These are phyloP conservation scores for Paecilomyces formosus DNA, from an alignment of 2,329 filamentous ascomycete species.

Conservation along the genomic window DNA sequence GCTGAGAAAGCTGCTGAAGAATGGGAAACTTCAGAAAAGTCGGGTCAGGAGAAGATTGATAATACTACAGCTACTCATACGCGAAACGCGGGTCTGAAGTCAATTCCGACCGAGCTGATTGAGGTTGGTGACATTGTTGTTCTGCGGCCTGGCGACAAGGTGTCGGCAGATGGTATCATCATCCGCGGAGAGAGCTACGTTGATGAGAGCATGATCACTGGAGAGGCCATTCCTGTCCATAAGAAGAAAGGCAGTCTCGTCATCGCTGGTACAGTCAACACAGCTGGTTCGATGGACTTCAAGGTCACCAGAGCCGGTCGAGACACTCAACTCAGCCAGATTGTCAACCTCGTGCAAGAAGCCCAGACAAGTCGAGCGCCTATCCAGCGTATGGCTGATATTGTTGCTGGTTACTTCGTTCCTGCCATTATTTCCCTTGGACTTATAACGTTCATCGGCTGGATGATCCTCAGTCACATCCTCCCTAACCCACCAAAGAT, in stretches of 20 bases:
- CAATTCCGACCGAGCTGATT: slow-evolving; percentile 89
- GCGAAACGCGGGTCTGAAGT: slow-evolving; percentile 62
- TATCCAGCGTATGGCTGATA: slow-evolving; percentile 88
- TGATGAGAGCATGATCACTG: slow-evolving; percentile 98
- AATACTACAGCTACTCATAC: slow-evolving; percentile 7
- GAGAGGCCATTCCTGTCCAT: slow-evolving; percentile 89
- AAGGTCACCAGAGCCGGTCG: slow-evolving; percentile 85
- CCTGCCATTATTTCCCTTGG: slow-evolving; percentile 81
- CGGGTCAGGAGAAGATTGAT: slow-evolving; percentile 4
- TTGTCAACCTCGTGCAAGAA: slow-evolving; percentile 96
- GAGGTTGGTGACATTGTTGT: slow-evolving; percentile 92
- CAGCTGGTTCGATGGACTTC: slow-evolving; percentile 84
- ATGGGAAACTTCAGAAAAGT: slow-evolving; percentile 45
- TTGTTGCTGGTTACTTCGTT: slow-evolving; percentile 87
- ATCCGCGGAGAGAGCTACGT: slow-evolving; percentile 87
- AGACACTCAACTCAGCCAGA: slow-evolving; percentile 95
- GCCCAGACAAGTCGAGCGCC: slow-evolving; percentile 91
- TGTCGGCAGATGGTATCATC: slow-evolving; percentile 83
- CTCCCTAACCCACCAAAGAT: slow-evolving; percentile 78
- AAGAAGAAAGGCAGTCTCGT: slow-evolving; percentile 74
- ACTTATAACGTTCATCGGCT: slow-evolving; percentile 73
- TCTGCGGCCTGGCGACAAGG: slow-evolving; percentile 89
- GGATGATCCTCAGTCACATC: slow-evolving; percentile 92
- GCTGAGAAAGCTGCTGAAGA: slow-evolving; percentile 81
- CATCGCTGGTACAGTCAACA: slow-evolving; percentile 94